Evolutionary conservation across 345 rosid species (phyloP).

Genomic region (Toxicodendron radicans): DNA sequence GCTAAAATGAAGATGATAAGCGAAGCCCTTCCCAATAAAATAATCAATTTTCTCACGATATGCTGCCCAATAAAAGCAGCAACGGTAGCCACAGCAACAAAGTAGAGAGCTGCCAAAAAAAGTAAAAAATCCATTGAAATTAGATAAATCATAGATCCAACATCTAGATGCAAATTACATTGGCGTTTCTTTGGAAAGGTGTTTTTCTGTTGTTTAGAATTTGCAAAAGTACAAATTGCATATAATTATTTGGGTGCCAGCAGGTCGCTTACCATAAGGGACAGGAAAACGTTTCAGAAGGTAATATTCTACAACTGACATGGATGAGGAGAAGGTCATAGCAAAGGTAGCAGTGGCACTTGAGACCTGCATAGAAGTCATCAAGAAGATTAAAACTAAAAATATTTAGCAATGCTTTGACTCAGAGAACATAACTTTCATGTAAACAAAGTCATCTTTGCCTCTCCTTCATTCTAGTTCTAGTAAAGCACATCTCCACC

Average conservation of each 20-base stretch:
- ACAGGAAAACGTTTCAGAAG: slow-evolving; percentile 58
- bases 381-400: slow-evolving; percentile 1
- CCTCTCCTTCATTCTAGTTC: neutral
- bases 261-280: slow-evolving; percentile 37
- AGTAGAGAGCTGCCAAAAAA: slow-evolving; percentile 42
- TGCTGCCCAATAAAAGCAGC: slow-evolving; percentile 52
- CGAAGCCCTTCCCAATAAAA: slow-evolving; percentile 48
- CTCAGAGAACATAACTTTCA: neutral
- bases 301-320: slow-evolving; percentile 61
- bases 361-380: slow-evolving; percentile 40
- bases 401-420: slow-evolving; percentile 9
- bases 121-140: neutral
- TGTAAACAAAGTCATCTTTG: slow-evolving; percentile 5
- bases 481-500: neutral
- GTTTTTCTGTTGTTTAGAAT: no score
- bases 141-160: neutral
- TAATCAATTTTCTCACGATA: slow-evolving; percentile 41
- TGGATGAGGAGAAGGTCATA: slow-evolving; percentile 58
- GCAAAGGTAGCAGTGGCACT: slow-evolving; percentile 63
- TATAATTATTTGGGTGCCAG: neutral
- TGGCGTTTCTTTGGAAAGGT: neutral
- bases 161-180: neutral
- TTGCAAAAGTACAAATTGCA: neutral
- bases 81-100: slow-evolving; percentile 38
- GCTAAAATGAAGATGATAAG: slow-evolving; percentile 55